Evolutionary conservation across 106 monocot species (phyloP).

Genomic region (Allium sativum): DNA sequence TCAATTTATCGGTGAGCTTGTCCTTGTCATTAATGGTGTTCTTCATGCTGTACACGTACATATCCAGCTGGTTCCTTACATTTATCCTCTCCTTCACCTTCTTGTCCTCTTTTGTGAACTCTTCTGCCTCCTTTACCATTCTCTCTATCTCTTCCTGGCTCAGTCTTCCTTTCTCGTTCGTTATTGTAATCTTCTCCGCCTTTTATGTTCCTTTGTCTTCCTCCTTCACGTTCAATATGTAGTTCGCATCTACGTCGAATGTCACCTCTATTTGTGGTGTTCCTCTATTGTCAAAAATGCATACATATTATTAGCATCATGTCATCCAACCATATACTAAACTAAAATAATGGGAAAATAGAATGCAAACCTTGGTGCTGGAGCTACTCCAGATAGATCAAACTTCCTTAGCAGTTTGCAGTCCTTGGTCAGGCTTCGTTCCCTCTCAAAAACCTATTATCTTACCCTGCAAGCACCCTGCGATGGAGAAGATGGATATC

Average conservation of each 20-base stretch:
- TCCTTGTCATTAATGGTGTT: constrained; percentile 18
- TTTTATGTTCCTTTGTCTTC: constrained; percentile 9
- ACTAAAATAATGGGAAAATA: no score
- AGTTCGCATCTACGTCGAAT: constrained; percentile 9
- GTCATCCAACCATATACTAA: no score
- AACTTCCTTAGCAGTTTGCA: no score
- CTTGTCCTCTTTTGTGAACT: constrained; percentile 17
- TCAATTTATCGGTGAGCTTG: constrained; percentile 10
- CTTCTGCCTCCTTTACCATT: constrained; percentile 13
- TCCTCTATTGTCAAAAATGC: no score
- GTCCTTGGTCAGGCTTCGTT: no score
- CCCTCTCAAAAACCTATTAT: no score
- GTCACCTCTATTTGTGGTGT: constrained; percentile 12
- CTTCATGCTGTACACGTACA: constrained; percentile 19
- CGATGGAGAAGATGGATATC: no score
- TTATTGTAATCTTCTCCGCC: constrained; percentile 9
- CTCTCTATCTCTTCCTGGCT: constrained; percentile 8
- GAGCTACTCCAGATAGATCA: no score
- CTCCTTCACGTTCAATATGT: constrained; percentile 4
- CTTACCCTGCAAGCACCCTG: no score
- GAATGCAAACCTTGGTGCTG: no score
- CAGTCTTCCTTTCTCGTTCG: constrained; percentile 10
- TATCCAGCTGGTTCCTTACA: constrained; percentile 17
- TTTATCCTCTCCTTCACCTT: constrained; percentile 18
- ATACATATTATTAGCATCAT: no score